Conservation (phyloP, 2,329 filamentous ascomycete genomes). For the Penicillium vulpinum region DNA sequence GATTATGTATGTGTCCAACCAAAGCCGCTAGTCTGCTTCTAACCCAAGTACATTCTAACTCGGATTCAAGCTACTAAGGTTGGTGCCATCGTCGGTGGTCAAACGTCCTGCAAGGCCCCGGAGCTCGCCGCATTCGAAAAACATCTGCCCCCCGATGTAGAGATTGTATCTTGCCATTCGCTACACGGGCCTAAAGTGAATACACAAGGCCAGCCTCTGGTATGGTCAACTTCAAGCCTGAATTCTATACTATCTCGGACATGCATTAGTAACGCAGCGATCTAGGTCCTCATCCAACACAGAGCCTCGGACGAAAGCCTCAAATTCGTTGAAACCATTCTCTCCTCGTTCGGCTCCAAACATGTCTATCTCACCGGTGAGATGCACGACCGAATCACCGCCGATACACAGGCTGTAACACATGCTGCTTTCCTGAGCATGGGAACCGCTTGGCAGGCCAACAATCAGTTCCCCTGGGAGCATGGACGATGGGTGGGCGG, state of each 20-base stretch:
- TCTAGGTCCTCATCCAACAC: constrained; percentile 80
- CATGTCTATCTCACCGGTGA: constrained; percentile 83
- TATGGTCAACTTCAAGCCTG: constrained; percentile 42
- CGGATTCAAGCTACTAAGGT: constrained; percentile 76
- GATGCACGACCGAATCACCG: constrained; percentile 94
- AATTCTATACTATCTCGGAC: constrained; percentile 13
- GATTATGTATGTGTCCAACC: constrained; percentile 71
- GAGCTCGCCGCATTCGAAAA: constrained; percentile 92
- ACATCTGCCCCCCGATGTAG: constrained; percentile 81
- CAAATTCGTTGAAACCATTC: constrained; percentile 73
- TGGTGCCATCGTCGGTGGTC: constrained; percentile 91
- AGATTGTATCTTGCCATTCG: constrained; percentile 94
- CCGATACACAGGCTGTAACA: constrained; percentile 96
- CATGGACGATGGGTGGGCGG: constrained; percentile 92
- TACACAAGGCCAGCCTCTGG: constrained; percentile 83
- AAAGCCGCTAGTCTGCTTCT: constrained; percentile 6
- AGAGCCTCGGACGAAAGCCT: constrained; percentile 77
- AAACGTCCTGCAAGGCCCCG: constrained; percentile 97
- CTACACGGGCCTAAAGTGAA: constrained; percentile 92
- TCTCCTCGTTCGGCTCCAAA: constrained; percentile 81
- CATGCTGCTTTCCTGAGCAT: constrained; percentile 96
- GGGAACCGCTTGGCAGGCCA: constrained; percentile 96
- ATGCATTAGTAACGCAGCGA: constrained; percentile 16
- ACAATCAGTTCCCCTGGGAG: constrained; percentile 96
- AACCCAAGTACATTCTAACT: constrained; percentile 26